phyloP scores from a whole-genome alignment of 441 rosid species.

The Croton setiger region DNA sequence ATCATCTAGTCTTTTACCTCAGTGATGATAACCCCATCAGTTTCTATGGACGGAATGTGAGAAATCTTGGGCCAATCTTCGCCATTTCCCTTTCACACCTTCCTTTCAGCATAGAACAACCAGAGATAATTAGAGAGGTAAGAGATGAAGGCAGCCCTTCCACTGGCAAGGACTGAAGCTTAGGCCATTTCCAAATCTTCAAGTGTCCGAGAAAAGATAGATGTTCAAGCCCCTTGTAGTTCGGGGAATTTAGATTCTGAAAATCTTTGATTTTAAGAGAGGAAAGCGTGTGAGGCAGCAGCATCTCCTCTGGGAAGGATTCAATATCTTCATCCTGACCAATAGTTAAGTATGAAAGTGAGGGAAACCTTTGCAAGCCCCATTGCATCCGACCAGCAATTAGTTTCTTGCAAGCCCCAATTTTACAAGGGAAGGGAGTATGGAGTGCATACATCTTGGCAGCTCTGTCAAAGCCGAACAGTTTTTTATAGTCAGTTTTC shows the following conservation, averaged over 20 bases:
- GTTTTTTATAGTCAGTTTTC: slow-evolving; percentile 28
- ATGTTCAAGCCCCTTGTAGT: slow-evolving; percentile 34
- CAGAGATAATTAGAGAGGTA: slow-evolving; percentile 7
- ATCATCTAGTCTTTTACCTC: slow-evolving; percentile 9
- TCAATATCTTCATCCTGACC: slow-evolving; percentile 22
- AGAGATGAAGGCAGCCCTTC: slow-evolving; percentile 20
- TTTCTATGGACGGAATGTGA: slow-evolving; percentile 9
- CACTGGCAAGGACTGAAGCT: slow-evolving; percentile 12
- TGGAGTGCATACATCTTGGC: slow-evolving; percentile 18
- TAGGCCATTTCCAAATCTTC: slow-evolving; percentile 31
- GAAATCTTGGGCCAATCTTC: slow-evolving; percentile 20
- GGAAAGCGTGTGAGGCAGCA: slow-evolving; percentile 32
- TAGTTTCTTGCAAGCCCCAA: slow-evolving; percentile 14
- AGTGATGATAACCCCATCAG: neutral
- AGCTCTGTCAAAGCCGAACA: slow-evolving; percentile 22
- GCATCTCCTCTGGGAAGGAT: slow-evolving; percentile 43
- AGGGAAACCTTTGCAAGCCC: slow-evolving; percentile 23
- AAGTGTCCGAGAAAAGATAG: slow-evolving; percentile 28
- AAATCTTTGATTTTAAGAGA: slow-evolving; percentile 31
- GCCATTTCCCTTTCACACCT: slow-evolving; percentile 26
- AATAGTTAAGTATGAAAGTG: slow-evolving; percentile 34
- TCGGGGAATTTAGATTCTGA: slow-evolving; percentile 25
- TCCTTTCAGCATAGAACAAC: slow-evolving; percentile 25
- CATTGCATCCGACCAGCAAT: slow-evolving; percentile 14
- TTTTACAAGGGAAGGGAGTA: slow-evolving; percentile 14